Evolutionary conservation across 305 asterid species (phyloP).

Genomic region (Lippia alba): DNA sequence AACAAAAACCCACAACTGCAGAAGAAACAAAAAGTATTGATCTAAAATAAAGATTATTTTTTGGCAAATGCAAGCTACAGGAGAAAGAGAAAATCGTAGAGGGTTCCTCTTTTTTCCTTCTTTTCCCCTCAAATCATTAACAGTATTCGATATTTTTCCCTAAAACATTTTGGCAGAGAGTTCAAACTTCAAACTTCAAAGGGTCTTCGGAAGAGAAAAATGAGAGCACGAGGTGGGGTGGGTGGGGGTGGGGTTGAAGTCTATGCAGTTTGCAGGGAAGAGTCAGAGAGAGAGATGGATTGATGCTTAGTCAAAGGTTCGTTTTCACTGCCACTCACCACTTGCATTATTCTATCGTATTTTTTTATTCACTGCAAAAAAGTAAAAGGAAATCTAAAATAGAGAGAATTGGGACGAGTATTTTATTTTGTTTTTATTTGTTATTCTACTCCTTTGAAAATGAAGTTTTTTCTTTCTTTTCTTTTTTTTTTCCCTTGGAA

Average conservation of each 20-base stretch:
- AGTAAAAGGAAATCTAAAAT: background rate
- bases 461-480: background rate
- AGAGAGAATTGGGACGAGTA: background rate
- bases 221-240: constrained; percentile 13
- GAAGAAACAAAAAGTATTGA: constrained; percentile 32
- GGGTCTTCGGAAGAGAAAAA: constrained; percentile 32
- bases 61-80: constrained; percentile 32
- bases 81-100: constrained; percentile 13
- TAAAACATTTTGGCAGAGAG: too few species aligned
- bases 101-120: background rate
- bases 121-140: constrained; percentile 10
- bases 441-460: background rate
- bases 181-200: constrained; percentile 5
- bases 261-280: constrained; percentile 10
- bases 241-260: constrained; percentile 30
- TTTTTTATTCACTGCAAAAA: background rate
- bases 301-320: constrained; percentile 46
- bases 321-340: constrained; percentile 19
- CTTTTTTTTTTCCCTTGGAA: too few species aligned
- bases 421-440: background rate
- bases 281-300: constrained; percentile 3
- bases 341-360: background rate
- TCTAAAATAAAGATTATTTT: constrained; percentile 21
- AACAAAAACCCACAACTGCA: background rate
- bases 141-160: constrained; percentile 15